phyloP scores from a whole-genome alignment of 2,329 filamentous ascomycete species.

The Byssochlamys sp. region DNA sequence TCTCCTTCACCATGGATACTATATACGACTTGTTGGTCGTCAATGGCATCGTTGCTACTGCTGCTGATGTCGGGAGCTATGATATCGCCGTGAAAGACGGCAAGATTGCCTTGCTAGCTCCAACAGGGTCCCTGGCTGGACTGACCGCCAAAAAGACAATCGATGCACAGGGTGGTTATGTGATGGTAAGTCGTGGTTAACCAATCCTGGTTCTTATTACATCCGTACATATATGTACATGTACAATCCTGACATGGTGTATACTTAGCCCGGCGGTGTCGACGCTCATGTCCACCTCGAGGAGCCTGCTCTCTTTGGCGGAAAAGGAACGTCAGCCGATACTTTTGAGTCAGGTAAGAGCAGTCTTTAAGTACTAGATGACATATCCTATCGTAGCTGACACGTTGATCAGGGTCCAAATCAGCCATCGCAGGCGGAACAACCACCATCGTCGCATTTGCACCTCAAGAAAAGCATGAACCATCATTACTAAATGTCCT shows the following conservation, averaged over 20 bases:
- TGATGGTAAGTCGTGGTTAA: constrained; percentile 20
- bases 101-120: constrained; percentile 35
- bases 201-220: too few relatives aligned
- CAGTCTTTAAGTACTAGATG: neutral
- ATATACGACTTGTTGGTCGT: constrained; percentile 34
- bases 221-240: neutral
- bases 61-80: constrained; percentile 32
- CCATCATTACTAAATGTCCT: constrained; percentile 37
- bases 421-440: constrained; percentile 42
- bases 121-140: constrained; percentile 24
- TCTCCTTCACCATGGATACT: neutral
- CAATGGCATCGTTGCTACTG: constrained; percentile 38
- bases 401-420: constrained; percentile 24
- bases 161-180: constrained; percentile 36
- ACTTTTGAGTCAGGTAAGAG: constrained; percentile 30
- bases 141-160: constrained; percentile 24
- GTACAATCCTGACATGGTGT: neutral
- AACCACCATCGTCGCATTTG: constrained; percentile 42
- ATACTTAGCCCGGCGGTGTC: constrained; percentile 32
- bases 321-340: constrained; percentile 29
- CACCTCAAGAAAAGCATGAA: constrained; percentile 38
- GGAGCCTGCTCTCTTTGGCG: constrained; percentile 23
- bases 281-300: constrained; percentile 43
- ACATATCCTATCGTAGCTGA: neutral
- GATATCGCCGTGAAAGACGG: constrained; percentile 37